These are phyloP conservation scores for Oropetium thomaeum DNA, from an alignment of 176 grass and related monocot species.

Conservation along the genomic window DNA sequence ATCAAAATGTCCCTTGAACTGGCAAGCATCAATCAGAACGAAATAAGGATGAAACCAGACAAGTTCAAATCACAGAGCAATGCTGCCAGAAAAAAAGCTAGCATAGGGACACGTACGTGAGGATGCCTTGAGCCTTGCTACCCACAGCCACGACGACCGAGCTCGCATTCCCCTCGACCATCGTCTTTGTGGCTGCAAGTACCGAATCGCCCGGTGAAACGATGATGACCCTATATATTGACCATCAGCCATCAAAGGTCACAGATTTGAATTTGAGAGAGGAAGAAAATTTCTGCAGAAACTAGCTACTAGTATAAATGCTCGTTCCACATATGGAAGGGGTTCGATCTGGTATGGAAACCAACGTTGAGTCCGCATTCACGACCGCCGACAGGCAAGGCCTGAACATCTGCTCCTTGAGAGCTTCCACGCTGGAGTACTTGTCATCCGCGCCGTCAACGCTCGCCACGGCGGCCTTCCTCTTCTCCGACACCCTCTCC, in stretches of 20 bases:
- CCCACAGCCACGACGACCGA: conserved; percentile 54
- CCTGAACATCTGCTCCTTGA: conserved; percentile 66
- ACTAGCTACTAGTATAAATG: not conserved
- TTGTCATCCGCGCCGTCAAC: conserved; percentile 58
- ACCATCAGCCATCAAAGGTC: not conserved
- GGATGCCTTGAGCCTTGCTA: conserved; percentile 65
- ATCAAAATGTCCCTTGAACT: conserved; percentile 88
- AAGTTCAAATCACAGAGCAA: not conserved
- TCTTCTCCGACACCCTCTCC: conserved; percentile 66
- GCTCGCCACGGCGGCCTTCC: conserved; percentile 45
- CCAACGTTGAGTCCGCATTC: conserved; percentile 53
- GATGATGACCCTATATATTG: conserved; percentile 52
- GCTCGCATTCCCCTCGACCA: conserved; percentile 60
- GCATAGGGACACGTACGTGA: conserved; percentile 56
- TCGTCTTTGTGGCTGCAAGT: conserved; percentile 58
- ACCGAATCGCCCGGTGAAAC: conserved; percentile 59
- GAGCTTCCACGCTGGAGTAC: conserved; percentile 37
- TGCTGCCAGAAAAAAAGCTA: too few relatives aligned
- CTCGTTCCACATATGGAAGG: not conserved
- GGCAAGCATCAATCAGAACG: not conserved
- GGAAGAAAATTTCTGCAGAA: not conserved
- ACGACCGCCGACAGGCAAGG: conserved; percentile 58
- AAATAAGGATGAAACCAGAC: not conserved
- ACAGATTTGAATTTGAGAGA: not conserved
- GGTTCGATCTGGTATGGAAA: not conserved